Evolutionary conservation across 2,329 filamentous ascomycete genomes (phyloP), one percentile per base, ranked within the genome.

Genomic region (Nemania sp.): DNA sequence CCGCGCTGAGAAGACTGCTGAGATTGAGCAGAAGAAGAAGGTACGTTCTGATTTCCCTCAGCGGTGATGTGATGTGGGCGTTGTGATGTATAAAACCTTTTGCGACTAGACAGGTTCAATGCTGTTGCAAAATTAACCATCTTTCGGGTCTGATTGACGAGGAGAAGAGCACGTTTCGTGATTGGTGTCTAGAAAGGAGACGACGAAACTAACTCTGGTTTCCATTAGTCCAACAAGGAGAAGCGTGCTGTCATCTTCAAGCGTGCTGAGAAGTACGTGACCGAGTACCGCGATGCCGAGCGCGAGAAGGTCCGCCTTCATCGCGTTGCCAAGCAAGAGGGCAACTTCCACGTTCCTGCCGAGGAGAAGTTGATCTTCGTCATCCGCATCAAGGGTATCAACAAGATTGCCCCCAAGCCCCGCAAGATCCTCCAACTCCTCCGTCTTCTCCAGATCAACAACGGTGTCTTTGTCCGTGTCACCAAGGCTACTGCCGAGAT

Each of bases 301-400:
- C 91, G 92, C 70, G 94, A 99, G 88, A 96, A 96, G 86, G 84
- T 99, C 78, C 91, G 94, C 72, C 89, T 99, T 62, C 75, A 83
- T 72, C 93, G 94, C 69, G 79, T 91, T 65, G 90, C 91, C 79
- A 96, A 96, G 86, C 83, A 90, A 78, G 86, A 90, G 73, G 93
- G 93, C 77, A 89, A 85, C 75, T 94, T 93, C 85, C 94, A 95
- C 80, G 89, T 99, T 68, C 88, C 91, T 64, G 92, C 90, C 64
- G 91, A 99, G 86, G 80, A 90, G 75, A 97, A 96, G 82, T 83
- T 99, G 73, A 91, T 93, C 81, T 99, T 99, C 77, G 86, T 99
- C 71, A 81, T 97, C 79, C 93, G 94, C 77, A 99, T 99, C 86
- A 99, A 99, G 91, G 94, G 93, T 96, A 97, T 99, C 91, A 97